Evolutionary conservation across 2,329 filamentous ascomycete genomes (phyloP).

Genomic region (Arthroderma sp.): DNA sequence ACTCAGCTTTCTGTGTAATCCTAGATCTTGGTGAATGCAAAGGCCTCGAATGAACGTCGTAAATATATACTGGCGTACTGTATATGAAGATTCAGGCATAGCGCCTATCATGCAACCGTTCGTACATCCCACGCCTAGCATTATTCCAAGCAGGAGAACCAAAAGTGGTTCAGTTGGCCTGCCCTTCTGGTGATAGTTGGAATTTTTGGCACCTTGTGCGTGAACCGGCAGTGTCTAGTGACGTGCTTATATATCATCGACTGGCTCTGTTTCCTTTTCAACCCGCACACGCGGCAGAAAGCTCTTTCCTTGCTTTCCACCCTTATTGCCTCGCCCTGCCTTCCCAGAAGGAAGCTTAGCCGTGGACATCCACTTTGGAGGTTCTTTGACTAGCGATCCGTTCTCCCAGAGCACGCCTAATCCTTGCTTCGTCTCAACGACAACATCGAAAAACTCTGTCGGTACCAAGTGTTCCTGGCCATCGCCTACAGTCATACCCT

Average conservation of each 20-base stretch:
- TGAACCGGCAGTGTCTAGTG: too few relatives aligned
- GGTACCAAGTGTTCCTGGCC: constrained; percentile 46
- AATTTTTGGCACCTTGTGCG: too few relatives aligned
- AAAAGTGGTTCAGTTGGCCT: too few relatives aligned
- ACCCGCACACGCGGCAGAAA: constrained; percentile 4
- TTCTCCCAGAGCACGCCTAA: constrained; percentile 53
- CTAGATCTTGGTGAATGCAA: too few relatives aligned
- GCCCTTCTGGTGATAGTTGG: too few relatives aligned
- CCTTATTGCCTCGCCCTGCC: constrained; percentile 12
- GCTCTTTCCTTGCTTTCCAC: constrained; percentile 15
- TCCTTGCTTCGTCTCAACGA: constrained; percentile 61
- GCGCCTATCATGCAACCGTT: too few relatives aligned
- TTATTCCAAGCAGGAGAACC: too few relatives aligned
- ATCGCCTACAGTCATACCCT: constrained; percentile 36
- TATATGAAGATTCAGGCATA: too few relatives aligned
- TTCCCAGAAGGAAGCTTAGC: constrained; percentile 24
- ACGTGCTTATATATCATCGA: neutral
- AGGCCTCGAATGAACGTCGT: too few relatives aligned
- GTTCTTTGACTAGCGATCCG: constrained; percentile 40
- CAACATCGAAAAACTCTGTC: constrained; percentile 56
- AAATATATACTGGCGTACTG: too few relatives aligned
- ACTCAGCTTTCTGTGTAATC: too few relatives aligned
- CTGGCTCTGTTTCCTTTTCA: constrained; percentile 4
- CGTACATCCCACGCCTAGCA: too few relatives aligned
- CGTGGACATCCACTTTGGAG: constrained; percentile 30